Base-by-base conservation (phyloP, 176 grass and related monocot species). In the Eragrostis nindensis region DNA sequence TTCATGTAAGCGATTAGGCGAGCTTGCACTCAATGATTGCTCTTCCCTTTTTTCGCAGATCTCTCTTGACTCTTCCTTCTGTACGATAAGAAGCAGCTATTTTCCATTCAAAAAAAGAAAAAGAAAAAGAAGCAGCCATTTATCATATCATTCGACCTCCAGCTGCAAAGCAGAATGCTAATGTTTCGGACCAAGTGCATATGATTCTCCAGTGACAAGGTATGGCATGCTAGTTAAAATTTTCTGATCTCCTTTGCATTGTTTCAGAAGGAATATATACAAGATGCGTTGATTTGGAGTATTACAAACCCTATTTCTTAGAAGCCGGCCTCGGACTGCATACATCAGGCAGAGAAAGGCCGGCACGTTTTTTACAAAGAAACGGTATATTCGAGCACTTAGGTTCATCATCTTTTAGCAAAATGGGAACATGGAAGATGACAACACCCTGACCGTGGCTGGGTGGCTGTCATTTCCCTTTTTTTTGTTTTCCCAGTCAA, bases 1-100 rank as follows among this genome's bases (percentile, higher is more conserved):
- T n/a, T n/a, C n/a, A 16, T 7, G 11, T 71, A 53, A 61, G 36
- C 45, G 40, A 74, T 66, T 83, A 66, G 80, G 70, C 53, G 70
- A 83, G 4, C 69, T 64, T 18, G 62, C 76, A 16, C 21, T 0
- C 25, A 78, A 63, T 82, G 68, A 63, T 73, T 41, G 68, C 7
- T 68, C 36, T 81, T 6, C 11, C 7, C 7, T 46, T 16, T 11
- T 65, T 30, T n/a, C n/a, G 17, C 8, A 11, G 8, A 11, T 7
- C 3, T 19, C 11, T 29, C 9, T 72, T 73, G 29, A 27, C 27
- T 36, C 54, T 46, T 46, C 2, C 66, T 81, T 71, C 25, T n/a
- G 68, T 48, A n/a, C 9, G 18, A 48, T 77, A 48, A 36, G 25
- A 77, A 48, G 11, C 79, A 1, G 6, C 53, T 66, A 48, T 32